phyloP scores from a whole-genome alignment of 2,329 filamentous ascomycete species.

The Berkeleyomyces rouxiae region DNA sequence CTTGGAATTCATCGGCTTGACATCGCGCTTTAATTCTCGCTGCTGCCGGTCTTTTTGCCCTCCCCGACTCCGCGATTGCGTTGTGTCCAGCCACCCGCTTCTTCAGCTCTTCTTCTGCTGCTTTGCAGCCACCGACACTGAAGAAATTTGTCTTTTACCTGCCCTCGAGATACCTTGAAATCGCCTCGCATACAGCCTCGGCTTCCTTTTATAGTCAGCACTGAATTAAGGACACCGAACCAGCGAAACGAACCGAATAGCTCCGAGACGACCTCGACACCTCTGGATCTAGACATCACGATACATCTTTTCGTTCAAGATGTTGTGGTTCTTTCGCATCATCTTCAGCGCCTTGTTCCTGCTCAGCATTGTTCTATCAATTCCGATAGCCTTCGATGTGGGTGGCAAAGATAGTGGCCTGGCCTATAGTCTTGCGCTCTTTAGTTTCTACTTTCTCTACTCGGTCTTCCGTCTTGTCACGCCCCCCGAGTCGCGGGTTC shows the following conservation, averaged over 20 bases:
- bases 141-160: background rate
- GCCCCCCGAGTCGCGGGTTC: conserved; percentile 58
- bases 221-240: background rate
- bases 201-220: background rate
- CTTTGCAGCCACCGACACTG: background rate
- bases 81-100: background rate
- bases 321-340: conserved; percentile 70
- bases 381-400: conserved; percentile 95
- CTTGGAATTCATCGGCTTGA: background rate
- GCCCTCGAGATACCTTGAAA: background rate
- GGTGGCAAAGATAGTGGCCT: conserved; percentile 87
- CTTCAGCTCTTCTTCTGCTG: background rate
- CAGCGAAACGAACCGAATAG: background rate
- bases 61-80: background rate
- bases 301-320: conserved; percentile 25
- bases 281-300: background rate
- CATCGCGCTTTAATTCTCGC: background rate
- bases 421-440: conserved; percentile 79
- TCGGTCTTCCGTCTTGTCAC: conserved; percentile 66
- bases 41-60: background rate
- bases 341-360: conserved; percentile 74
- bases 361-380: conserved; percentile 81
- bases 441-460: conserved; percentile 80
- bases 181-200: background rate
- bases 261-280: background rate